phyloP scores from a whole-genome alignment of 2,329 filamentous ascomycete genomes.

The Hypoxylon sp. region DNA sequence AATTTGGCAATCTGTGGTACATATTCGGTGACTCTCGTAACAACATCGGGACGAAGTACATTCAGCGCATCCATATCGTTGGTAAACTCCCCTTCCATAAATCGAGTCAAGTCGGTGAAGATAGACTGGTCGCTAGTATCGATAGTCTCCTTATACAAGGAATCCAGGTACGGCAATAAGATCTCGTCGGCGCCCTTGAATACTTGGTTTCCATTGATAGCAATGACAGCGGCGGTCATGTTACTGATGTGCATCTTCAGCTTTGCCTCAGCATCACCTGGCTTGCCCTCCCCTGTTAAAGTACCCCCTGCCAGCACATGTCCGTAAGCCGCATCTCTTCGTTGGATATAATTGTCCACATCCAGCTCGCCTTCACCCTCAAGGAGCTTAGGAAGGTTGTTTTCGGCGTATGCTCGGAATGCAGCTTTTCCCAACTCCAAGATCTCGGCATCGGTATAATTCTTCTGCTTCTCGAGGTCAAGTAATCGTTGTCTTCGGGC shows the following conservation, averaged over 20 bases:
- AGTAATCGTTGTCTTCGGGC: constrained; percentile 85
- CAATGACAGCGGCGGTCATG: constrained; percentile 66
- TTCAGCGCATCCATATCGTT: constrained; percentile 91
- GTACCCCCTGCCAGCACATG: constrained; percentile 69
- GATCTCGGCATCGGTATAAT: constrained; percentile 63
- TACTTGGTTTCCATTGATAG: constrained; percentile 64
- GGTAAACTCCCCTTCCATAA: constrained; percentile 89
- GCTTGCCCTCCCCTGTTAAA: constrained; percentile 69
- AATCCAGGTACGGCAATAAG: constrained; percentile 86
- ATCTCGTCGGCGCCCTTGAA: constrained; percentile 75
- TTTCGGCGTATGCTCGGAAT: constrained; percentile 69
- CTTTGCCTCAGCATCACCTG: constrained; percentile 86
- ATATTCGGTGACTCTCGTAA: constrained; percentile 94
- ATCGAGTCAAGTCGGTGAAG: constrained; percentile 87
- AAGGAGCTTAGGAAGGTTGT: constrained; percentile 68
- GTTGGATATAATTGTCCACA: constrained; percentile 64
- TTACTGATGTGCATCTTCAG: constrained; percentile 88
- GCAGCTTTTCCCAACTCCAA: constrained; percentile 65
- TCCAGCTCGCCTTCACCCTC: constrained; percentile 61
- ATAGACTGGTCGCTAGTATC: constrained; percentile 77
- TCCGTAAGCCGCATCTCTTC: constrained; percentile 68
- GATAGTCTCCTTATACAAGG: constrained; percentile 72
- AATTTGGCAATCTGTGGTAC: constrained; percentile 89
- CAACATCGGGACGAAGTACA: constrained; percentile 82
- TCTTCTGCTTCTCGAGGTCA: constrained; percentile 82